Evolutionary conservation across 75 land plant species (phyloP), one percentile per base, ranked within the genome.

Genomic region (Sequoia sempervirens): DNA sequence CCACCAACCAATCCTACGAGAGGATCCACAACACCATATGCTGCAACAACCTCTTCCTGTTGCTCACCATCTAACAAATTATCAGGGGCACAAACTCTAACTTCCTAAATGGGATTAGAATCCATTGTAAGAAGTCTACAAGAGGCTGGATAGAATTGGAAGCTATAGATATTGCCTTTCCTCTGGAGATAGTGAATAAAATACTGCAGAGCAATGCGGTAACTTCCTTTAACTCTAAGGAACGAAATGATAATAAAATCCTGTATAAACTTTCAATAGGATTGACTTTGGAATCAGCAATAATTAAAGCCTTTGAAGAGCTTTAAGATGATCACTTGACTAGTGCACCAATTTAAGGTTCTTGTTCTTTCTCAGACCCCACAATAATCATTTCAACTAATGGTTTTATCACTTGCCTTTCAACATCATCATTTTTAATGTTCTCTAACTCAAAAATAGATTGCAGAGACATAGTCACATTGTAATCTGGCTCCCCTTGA

Each of bases 41-140:
- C 85, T 40, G 95, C 90, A 41, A 90, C 94, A 76, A 91, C 83
- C 85, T 97, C 93, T 41, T 92, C 96, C 68, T 90, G 95, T 47
- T 92, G 93, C 50, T 97, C 99, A 90, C 94, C 94, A 81, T 95
- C 96, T 80, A 97, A 86, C 74, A 97, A 83, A 83, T 86, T 90
- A 45, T 95, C 95, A 47, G 95, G 89, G 46, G 97, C 95, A 83
- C 88, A 86, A 14, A 91, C 91, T 74, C 87, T 84, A 56, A 92
- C 91, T 41, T 89, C 87, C 32, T 88, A 88, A 38, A 85, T 87
- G 18, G 79, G 10, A 66, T 26, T 73, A n/a, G 46, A 47, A 75
- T 88, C 86, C 26, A 89, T 84, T 45, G 81, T 79, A 81, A 95
- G 84, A 18, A 95, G 6, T 83, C 83, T 75, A 95, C 82, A 47